A percentile compares a stretch with the other conserved stretches of the same genome.
phyloP scores from a whole-genome alignment of 208 protist species.

The Leishmania arabica region DNA sequence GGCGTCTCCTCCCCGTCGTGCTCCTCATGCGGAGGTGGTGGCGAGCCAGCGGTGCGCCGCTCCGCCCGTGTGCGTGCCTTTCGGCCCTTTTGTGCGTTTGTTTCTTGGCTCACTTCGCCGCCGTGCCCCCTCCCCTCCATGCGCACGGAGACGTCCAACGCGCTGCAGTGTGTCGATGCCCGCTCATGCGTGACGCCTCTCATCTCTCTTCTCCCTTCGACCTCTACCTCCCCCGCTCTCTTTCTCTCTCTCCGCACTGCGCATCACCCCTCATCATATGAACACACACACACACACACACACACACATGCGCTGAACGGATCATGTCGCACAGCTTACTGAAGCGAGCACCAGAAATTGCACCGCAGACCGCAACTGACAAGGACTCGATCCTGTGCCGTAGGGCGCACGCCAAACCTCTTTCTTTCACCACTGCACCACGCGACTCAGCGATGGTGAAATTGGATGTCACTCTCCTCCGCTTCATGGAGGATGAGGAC shows the following conservation, averaged over 20 bases:
- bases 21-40: background rate
- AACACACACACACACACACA: background rate
- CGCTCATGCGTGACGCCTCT: background rate
- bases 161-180: background rate
- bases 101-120: background rate
- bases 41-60: background rate
- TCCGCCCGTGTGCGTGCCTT: background rate
- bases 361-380: background rate
- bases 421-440: background rate
- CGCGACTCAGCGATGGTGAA: conserved; percentile 75
- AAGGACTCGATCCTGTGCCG: background rate
- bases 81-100: background rate
- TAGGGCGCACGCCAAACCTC: background rate
- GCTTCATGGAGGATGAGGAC: conserved; percentile 91
- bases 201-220: conserved; percentile 6
- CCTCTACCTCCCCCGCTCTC: background rate
- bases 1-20: background rate
- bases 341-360: background rate
- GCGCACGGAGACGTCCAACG: background rate
- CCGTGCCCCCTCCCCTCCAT: background rate
- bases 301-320: background rate
- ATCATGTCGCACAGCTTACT: background rate
- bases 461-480: conserved; percentile 83
- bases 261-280: background rate
- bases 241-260: background rate